Evolutionary conservation across 345 rosid genomes (phyloP).

Genomic region (Bruguiera sexangula): DNA sequence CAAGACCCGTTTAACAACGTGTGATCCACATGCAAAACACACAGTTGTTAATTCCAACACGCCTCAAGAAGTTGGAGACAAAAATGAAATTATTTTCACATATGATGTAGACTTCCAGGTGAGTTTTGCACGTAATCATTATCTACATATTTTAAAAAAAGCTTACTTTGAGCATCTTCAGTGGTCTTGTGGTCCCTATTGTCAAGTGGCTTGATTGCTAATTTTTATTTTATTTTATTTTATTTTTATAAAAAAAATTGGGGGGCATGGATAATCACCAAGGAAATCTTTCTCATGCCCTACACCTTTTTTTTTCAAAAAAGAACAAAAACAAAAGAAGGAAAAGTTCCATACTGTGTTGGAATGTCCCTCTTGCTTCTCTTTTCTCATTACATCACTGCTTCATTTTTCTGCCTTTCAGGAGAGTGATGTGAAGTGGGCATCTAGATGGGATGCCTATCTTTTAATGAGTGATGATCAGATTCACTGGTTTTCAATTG

Average conservation of each 20-base stretch:
- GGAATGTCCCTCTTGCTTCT: background rate
- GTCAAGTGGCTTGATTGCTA: background rate
- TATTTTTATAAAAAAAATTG: background rate
- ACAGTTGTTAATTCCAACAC: conserved; percentile 70
- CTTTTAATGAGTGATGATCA: conserved; percentile 43
- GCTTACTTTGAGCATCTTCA: background rate
- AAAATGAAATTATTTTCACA: conserved; percentile 82
- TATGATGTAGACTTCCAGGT: conserved; percentile 90
- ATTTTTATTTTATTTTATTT: background rate
- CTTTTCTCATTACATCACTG: conserved; percentile 12
- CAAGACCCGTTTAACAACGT: conserved; percentile 70
- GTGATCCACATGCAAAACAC: conserved; percentile 77
- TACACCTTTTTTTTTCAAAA: no score
- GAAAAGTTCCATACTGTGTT: background rate
- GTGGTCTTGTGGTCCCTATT: background rate
- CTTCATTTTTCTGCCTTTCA: conserved; percentile 21
- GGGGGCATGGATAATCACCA: background rate
- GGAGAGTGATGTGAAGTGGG: conserved; percentile 55
- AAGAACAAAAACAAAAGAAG: no score
- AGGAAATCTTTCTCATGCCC: no score
- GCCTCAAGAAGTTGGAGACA: conserved; percentile 83
- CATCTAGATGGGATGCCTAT: conserved; percentile 46
- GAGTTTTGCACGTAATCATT: conserved; percentile 16
- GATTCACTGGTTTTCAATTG: conserved; percentile 46
- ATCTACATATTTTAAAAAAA: background rate